Evolutionary conservation across 2,329 filamentous ascomycete species (phyloP).

Genomic region (Verticillium klebahnii): DNA sequence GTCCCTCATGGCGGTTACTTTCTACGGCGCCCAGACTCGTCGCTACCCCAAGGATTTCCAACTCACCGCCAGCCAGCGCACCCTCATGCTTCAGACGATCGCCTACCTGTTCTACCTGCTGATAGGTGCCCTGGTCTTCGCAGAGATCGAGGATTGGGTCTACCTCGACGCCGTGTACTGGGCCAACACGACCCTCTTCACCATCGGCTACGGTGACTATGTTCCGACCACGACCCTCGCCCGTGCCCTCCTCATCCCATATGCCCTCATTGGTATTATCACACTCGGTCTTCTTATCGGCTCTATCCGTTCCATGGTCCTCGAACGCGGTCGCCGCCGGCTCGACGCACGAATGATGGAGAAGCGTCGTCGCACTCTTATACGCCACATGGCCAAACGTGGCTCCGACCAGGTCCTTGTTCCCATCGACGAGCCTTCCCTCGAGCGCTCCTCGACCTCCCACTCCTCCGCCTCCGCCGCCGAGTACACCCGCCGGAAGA

Average conservation of each 20-base stretch:
- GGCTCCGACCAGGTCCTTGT: slow-evolving; percentile 44
- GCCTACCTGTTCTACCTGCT: slow-evolving; percentile 77
- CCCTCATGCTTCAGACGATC: slow-evolving; percentile 87
- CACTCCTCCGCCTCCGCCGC: slow-evolving; percentile 2
- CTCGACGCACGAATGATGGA: slow-evolving; percentile 56
- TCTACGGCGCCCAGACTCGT: slow-evolving; percentile 63
- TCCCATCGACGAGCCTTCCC: slow-evolving; percentile 32
- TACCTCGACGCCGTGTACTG: slow-evolving; percentile 79
- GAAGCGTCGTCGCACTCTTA: slow-evolving; percentile 46
- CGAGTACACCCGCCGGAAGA: slow-evolving; percentile 58
- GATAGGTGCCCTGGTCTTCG: slow-evolving; percentile 72
- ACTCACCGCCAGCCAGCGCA: slow-evolving; percentile 76
- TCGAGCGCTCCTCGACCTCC: slow-evolving; percentile 4
- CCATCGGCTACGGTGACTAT: slow-evolving; percentile 59
- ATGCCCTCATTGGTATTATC: slow-evolving; percentile 76
- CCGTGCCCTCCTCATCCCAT: slow-evolving; percentile 74
- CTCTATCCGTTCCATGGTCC: slow-evolving; percentile 64
- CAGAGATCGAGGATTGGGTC: slow-evolving; percentile 65
- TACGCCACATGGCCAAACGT: slow-evolving; percentile 39
- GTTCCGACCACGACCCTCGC: slow-evolving; percentile 46
- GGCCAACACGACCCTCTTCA: slow-evolving; percentile 68
- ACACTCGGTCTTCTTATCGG: slow-evolving; percentile 80
- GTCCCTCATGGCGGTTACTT: slow-evolving; percentile 72
- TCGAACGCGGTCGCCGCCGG: slow-evolving; percentile 51
- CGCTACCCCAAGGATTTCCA: slow-evolving; percentile 77